phyloP scores from a whole-genome alignment of 129 eudicot species.

The Dittrichia graveolens region DNA sequence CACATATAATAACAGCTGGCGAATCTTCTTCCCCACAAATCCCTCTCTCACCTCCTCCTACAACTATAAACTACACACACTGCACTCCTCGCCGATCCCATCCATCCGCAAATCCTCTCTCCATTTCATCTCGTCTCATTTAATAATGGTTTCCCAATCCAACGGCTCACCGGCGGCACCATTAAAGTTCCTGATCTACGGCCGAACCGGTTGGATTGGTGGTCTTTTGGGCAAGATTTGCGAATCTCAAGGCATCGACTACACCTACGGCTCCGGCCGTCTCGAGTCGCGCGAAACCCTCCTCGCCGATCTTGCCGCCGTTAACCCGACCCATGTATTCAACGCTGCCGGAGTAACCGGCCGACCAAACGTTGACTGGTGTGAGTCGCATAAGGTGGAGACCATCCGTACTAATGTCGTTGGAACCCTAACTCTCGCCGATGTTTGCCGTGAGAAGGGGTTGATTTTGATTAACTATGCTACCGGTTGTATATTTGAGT shows the following conservation, averaged over 20 bases:
- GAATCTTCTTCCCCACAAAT: slow-evolving; percentile 24
- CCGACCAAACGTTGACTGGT: slow-evolving; percentile 82
- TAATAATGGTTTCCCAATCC: slow-evolving; percentile 46
- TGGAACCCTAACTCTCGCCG: slow-evolving; percentile 69
- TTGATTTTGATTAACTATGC: slow-evolving; percentile 63
- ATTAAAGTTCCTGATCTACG: slow-evolving; percentile 63
- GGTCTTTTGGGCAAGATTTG: slow-evolving; percentile 59
- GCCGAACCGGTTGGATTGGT: slow-evolving; percentile 39
- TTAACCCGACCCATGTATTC: slow-evolving; percentile 62
- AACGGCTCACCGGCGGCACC: slow-evolving; percentile 35
- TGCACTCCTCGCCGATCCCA: background rate
- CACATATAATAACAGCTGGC: slow-evolving; percentile 15
- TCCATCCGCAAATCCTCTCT: background rate
- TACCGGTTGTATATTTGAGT: slow-evolving; percentile 73
- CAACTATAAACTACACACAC: background rate
- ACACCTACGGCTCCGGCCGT: slow-evolving; percentile 63
- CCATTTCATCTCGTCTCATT: background rate
- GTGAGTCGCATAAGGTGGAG: slow-evolving; percentile 71
- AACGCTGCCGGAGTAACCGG: slow-evolving; percentile 81
- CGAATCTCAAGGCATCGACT: slow-evolving; percentile 44
- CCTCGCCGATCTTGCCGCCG: slow-evolving; percentile 45
- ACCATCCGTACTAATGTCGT: slow-evolving; percentile 67
- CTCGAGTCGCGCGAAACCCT: slow-evolving; percentile 56
- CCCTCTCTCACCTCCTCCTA: background rate
- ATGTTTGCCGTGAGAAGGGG: slow-evolving; percentile 62